These are phyloP conservation scores for Chaetomiaceae sp. DNA, from an alignment of 2,329 filamentous ascomycete species.

Conservation along the genomic window DNA sequence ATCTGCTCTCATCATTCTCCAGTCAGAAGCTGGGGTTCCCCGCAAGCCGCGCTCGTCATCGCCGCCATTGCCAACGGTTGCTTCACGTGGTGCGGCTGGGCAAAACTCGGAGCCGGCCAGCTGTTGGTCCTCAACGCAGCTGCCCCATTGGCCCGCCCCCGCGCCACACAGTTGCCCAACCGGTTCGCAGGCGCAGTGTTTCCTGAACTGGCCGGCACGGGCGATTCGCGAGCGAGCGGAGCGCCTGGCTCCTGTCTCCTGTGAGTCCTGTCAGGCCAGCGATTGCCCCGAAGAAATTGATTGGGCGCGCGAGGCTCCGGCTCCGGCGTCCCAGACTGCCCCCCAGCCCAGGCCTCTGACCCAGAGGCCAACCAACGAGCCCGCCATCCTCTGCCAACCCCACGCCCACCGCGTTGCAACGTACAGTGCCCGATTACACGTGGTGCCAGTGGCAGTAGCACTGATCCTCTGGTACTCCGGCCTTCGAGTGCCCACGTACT, in stretches of 20 bases:
- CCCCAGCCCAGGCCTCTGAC: not conserved
- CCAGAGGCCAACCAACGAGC: constrained; percentile 11
- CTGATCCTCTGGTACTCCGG: constrained; percentile 15
- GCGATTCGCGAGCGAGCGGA: too few species aligned
- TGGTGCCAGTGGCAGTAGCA: constrained; percentile 29
- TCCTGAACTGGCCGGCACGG: too few species aligned
- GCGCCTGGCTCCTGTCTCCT: not conserved
- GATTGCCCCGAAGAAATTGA: constrained; percentile 14
- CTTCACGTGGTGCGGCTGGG: not conserved
- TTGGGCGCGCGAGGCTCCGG: constrained; percentile 21
- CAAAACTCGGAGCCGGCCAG: not conserved
- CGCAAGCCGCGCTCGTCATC: not conserved
- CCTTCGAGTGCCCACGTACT: constrained; percentile 17
- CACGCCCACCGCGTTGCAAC: constrained; percentile 20
- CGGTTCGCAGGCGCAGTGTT: constrained; percentile 4
- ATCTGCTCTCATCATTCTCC: too few species aligned
- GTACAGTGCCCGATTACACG: constrained; percentile 29
- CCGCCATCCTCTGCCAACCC: constrained; percentile 15
- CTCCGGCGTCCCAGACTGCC: constrained; percentile 12
- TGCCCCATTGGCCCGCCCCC: constrained; percentile 9
- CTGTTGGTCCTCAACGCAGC: not conserved
- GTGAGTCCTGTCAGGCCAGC: constrained; percentile 17
- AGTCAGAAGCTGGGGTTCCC: not conserved
- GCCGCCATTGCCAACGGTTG: not conserved
- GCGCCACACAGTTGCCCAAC: constrained; percentile 16